Percentiles rank a stretch among this genome's conserved stretches.
phyloP scores from a whole-genome alignment of 1,139 yeast species.

The Diutina mesorugosa region DNA sequence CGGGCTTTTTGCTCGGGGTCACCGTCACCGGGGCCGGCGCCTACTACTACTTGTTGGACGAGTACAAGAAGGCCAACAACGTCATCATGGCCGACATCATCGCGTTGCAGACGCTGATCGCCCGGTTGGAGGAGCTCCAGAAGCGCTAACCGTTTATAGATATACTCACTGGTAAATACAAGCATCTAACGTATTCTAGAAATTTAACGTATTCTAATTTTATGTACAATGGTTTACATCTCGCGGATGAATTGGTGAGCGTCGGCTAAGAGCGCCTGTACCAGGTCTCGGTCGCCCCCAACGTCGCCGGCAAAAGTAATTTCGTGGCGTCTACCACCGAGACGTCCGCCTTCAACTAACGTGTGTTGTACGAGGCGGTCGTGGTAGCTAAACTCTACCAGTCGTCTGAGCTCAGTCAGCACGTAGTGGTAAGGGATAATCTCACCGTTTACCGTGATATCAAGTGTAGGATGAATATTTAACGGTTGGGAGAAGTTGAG shows the following conservation, averaged over 20 bases:
- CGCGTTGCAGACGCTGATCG: slow-evolving; percentile 54
- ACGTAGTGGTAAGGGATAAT: neutral
- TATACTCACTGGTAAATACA: neutral
- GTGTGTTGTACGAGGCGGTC: neutral
- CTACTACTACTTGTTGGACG: slow-evolving; percentile 67
- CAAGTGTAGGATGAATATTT: neutral
- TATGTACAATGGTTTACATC: neutral
- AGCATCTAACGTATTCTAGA: neutral
- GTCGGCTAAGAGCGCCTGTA: neutral
- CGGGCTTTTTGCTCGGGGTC: slow-evolving; percentile 72
- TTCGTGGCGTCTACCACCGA: neutral
- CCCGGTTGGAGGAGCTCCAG: slow-evolving; percentile 52
- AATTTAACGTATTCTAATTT: neutral
- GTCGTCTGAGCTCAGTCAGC: neutral
- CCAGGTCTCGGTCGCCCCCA: neutral
- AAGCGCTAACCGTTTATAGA: neutral
- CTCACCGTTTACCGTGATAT: neutral
- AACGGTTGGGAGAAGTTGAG: neutral
- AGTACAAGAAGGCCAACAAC: slow-evolving; percentile 59
- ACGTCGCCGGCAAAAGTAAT: neutral
- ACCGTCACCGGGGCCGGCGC: slow-evolving; percentile 63
- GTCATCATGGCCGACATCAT: slow-evolving; percentile 68
- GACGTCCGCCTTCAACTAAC: neutral
- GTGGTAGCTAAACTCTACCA: neutral
- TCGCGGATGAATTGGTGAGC: neutral